These are phyloP conservation scores for Ophiosphaerella korrae DNA, from an alignment of 2,329 filamentous ascomycete genomes.

Conservation along the genomic window DNA sequence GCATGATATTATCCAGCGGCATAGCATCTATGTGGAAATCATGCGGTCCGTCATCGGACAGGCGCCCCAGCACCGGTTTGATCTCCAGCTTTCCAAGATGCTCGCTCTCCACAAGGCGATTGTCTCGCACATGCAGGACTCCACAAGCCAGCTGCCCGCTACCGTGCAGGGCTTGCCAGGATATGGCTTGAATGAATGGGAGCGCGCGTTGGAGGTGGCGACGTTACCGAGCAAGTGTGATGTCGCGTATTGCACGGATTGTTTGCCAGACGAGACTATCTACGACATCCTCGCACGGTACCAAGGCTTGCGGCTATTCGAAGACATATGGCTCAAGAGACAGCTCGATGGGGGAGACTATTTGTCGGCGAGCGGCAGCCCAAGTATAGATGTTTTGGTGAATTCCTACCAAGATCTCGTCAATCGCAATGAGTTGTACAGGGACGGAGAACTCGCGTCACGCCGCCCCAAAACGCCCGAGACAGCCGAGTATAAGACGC, in stretches of 20 bases:
- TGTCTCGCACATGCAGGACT: slow-evolving; percentile 18
- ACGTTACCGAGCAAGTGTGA: slow-evolving; percentile 1
- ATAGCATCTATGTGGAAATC: slow-evolving; percentile 20
- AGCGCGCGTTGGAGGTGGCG: neutral
- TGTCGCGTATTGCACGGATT: neutral
- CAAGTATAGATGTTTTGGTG: slow-evolving; percentile 4
- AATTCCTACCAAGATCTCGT: slow-evolving; percentile 5
- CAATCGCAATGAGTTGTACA: slow-evolving; percentile 7
- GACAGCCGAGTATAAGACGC: slow-evolving; percentile 6
- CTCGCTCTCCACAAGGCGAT: slow-evolving; percentile 22
- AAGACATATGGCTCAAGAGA: slow-evolving; percentile 26
- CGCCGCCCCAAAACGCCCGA: slow-evolving; percentile 4
- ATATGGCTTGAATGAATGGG: slow-evolving; percentile 7
- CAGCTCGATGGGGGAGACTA: slow-evolving; percentile 19
- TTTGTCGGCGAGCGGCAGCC: slow-evolving; percentile 11
- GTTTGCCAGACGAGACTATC: slow-evolving; percentile 17
- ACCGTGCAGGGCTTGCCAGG: neutral
- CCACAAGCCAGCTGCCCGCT: slow-evolving; percentile 3
- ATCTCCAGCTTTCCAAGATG: slow-evolving; percentile 27
- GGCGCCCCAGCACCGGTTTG: slow-evolving; percentile 24
- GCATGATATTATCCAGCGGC: slow-evolving; percentile 13
- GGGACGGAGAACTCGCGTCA: slow-evolving; percentile 2
- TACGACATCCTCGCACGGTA: slow-evolving; percentile 31
- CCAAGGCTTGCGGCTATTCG: slow-evolving; percentile 27
- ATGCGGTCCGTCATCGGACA: slow-evolving; percentile 30